Evolutionary conservation across 306 rosid genomes (phyloP).

Genomic region (Acacia crassicarpa): DNA sequence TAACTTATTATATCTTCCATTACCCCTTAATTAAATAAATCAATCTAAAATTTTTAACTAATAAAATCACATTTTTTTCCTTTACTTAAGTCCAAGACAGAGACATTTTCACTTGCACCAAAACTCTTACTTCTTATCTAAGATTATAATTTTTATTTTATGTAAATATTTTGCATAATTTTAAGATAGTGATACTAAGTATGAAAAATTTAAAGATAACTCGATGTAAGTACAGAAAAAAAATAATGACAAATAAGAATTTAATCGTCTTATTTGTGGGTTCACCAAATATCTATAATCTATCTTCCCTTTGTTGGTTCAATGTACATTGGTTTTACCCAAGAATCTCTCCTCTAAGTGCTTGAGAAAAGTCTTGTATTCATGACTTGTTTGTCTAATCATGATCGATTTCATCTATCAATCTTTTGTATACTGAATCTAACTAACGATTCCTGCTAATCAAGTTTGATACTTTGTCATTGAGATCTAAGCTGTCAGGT

Average conservation of each 20-base stretch:
- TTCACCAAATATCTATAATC: background rate
- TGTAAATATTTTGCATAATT: background rate
- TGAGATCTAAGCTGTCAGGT: background rate
- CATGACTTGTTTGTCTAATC: background rate
- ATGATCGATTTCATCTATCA: background rate
- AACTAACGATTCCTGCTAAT: background rate
- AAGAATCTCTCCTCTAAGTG: background rate
- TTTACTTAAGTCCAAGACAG: background rate
- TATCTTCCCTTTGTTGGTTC: background rate
- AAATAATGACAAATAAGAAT: background rate
- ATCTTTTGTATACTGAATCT: background rate
- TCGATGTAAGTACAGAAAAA: background rate
- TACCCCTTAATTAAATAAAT: background rate
- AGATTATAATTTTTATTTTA: background rate
- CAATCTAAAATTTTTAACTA: background rate
- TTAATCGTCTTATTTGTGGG: background rate
- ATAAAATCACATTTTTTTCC: background rate
- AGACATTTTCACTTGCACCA: background rate
- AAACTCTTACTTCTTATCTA: background rate
- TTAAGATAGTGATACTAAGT: background rate
- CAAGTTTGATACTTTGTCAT: slow-evolving; percentile 20
- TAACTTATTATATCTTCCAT: background rate
- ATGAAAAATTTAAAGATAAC: background rate
- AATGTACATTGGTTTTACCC: background rate
- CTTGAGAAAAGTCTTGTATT: background rate